Percentiles rank a stretch among this genome's conserved stretches.
Conservation (phyloP, 176 grass and related monocot species). For the Eleusine indica region DNA sequence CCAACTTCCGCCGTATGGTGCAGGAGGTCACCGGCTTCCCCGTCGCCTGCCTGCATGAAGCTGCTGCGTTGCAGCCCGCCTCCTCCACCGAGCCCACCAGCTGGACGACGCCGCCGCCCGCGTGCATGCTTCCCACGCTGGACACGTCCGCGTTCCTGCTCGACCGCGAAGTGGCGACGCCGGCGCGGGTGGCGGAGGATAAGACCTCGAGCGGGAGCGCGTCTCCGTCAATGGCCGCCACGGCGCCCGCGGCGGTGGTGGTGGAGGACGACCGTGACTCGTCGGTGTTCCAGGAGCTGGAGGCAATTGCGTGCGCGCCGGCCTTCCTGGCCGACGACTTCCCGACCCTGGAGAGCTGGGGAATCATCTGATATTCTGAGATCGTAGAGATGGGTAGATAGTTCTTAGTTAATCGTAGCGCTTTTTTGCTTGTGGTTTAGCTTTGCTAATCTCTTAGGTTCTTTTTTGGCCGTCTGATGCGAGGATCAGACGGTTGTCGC, state of each 20-base stretch:
- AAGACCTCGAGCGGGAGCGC: background rate
- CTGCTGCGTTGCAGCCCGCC: background rate
- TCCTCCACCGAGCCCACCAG: background rate
- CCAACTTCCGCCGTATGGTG: constrained; percentile 61
- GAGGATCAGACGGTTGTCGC: background rate
- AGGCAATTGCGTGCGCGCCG: constrained; percentile 25
- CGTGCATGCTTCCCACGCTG: constrained; percentile 49
- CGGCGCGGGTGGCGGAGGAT: background rate
- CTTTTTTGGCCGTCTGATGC: constrained; percentile 13
- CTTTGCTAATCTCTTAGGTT: background rate
- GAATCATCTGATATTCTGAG: constrained; percentile 10
- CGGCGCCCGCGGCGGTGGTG: background rate
- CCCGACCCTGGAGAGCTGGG: constrained; percentile 57
- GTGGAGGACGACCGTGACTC: background rate
- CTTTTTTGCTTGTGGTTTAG: background rate
- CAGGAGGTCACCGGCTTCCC: constrained; percentile 57
- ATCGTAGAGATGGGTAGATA: background rate
- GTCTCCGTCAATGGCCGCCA: background rate
- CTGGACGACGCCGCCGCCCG: background rate
- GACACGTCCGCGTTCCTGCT: constrained; percentile 65
- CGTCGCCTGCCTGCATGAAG: background rate
- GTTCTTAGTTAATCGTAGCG: background rate
- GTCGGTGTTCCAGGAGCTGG: constrained; percentile 40
- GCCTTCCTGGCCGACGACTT: background rate
- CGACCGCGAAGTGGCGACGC: background rate